These are phyloP conservation scores for Camellia sinensis DNA, from an alignment of 148 eudicot genomes.

Conservation along the genomic window DNA sequence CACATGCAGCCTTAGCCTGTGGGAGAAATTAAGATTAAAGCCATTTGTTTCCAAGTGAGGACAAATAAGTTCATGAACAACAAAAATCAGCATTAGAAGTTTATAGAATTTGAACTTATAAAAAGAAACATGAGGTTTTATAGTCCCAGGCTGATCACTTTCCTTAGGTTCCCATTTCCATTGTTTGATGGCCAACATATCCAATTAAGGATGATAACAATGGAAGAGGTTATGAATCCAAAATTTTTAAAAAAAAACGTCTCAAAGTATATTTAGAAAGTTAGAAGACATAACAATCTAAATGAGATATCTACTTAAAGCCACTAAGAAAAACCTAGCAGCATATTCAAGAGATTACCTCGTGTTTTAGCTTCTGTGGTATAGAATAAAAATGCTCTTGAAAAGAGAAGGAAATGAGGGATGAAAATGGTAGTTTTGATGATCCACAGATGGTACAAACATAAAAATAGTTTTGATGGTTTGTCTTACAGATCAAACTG, in stretches of 20 bases:
- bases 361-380: neutral
- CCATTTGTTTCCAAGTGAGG: slow-evolving; percentile 9
- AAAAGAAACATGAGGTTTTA: slow-evolving; percentile 1
- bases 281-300: neutral
- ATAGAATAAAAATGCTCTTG: neutral
- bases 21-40: slow-evolving; percentile 20
- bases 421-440: neutral
- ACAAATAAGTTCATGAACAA: neutral
- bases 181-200: neutral
- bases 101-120: neutral
- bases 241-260: neutral
- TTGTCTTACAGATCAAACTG: neutral
- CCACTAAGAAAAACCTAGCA: neutral
- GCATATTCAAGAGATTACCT: neutral
- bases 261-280: no score
- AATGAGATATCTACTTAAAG: neutral
- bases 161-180: slow-evolving; percentile 4
- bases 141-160: slow-evolving; percentile 4
- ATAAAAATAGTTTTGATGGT: neutral
- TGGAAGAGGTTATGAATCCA: neutral
- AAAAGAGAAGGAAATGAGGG: neutral
- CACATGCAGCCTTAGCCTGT: slow-evolving; percentile 76
- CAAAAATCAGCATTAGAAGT: neutral
- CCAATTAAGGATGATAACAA: neutral
- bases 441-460: neutral